Evolutionary conservation across 2,329 filamentous ascomycete genomes (phyloP), one percentile per base, ranked within the genome.

Genomic region (Zalaria obscura): DNA sequence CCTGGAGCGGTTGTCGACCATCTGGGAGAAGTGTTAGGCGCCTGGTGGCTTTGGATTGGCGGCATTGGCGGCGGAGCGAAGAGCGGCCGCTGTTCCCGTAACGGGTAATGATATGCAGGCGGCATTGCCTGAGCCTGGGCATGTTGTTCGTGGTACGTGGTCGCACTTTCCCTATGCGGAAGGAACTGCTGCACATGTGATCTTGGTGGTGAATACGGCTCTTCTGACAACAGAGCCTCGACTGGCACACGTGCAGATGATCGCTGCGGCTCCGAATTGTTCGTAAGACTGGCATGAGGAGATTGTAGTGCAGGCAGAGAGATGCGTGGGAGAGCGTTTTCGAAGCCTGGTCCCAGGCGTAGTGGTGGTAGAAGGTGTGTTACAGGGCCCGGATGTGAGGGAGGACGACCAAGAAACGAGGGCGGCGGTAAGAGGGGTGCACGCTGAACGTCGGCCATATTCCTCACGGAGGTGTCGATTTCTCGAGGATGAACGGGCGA

Each of bases 381-480:
- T 40, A 58, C 62, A 43, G 62, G 59, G 27, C 61, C 51, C 34
- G 58, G 57, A 39, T 60, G 58, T 48, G 61, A 58, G 33, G 52
- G 53, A 33, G 61, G 55, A 44, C 59, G 59, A 44, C 59, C 58
- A 36, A 59, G 52, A 49, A 63, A 67, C 33, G 52, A 52, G 32
- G 62, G 57, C 36, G 59, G 52, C 27, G 62, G 61, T 40, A 67
- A 62, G 40, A 55, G 51, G 40, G 61, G 61, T 40, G 57, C 56
- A 42, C 60, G 64, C 48, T 67, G 65, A 42, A 61, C 64, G 50
- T 67, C 63, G 28, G 65, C 65, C 65, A 68, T 68, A 44, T 55
- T 56, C 47, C 56, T 44, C 42, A 36, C 31, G 27, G 55, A 50
- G 50, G 49, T 52, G 48, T 51, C 53, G 39, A 53, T 49, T 47